Percentiles rank a stretch among this genome's conserved stretches.
These are phyloP conservation scores for Aureobasidium sp. DNA, from an alignment of 2,329 filamentous ascomycete species.

Conservation along the genomic window DNA sequence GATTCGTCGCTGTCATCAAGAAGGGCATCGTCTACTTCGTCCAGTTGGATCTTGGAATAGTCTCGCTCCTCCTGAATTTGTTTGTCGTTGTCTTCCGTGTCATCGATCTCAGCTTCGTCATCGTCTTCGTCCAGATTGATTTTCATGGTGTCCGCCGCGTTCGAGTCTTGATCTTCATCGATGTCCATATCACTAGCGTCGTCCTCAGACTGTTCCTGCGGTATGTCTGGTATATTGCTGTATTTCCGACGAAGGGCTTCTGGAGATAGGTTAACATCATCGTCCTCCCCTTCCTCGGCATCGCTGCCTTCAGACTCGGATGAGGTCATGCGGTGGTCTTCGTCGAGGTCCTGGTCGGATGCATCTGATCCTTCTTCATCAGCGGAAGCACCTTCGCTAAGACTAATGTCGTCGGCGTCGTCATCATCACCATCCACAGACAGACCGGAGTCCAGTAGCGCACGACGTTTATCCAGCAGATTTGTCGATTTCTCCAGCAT, in stretches of 20 bases:
- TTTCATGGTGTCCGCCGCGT: background rate
- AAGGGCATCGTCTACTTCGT: slow-evolving; percentile 32
- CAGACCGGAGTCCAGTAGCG: slow-evolving; percentile 12
- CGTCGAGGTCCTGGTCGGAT: slow-evolving; percentile 32
- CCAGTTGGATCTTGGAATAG: slow-evolving; percentile 28
- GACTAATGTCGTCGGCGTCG: slow-evolving; percentile 32
- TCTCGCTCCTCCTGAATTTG: slow-evolving; percentile 2
- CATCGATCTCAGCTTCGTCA: background rate
- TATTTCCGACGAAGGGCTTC: slow-evolving; percentile 64
- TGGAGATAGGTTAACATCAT: slow-evolving; percentile 58
- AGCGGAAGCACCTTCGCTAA: slow-evolving; percentile 36
- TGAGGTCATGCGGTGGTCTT: slow-evolving; percentile 50
- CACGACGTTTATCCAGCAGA: slow-evolving; percentile 55
- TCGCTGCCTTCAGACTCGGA: slow-evolving; percentile 54
- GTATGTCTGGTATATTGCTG: slow-evolving; percentile 49
- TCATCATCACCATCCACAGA: slow-evolving; percentile 19
- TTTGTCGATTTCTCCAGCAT: slow-evolving; percentile 64
- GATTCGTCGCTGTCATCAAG: slow-evolving; percentile 35
- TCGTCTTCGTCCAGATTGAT: background rate
- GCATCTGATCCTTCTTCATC: slow-evolving; percentile 27
- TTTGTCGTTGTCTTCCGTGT: slow-evolving; percentile 1
- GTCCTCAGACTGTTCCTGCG: slow-evolving; percentile 19
- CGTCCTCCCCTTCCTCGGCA: slow-evolving; percentile 43
- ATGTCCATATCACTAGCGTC: slow-evolving; percentile 26
- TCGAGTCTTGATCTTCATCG: slow-evolving; percentile 16